Base-by-base conservation (phyloP, 2,329 filamentous ascomycete genomes). In the Ceratocystis ficicola region DNA sequence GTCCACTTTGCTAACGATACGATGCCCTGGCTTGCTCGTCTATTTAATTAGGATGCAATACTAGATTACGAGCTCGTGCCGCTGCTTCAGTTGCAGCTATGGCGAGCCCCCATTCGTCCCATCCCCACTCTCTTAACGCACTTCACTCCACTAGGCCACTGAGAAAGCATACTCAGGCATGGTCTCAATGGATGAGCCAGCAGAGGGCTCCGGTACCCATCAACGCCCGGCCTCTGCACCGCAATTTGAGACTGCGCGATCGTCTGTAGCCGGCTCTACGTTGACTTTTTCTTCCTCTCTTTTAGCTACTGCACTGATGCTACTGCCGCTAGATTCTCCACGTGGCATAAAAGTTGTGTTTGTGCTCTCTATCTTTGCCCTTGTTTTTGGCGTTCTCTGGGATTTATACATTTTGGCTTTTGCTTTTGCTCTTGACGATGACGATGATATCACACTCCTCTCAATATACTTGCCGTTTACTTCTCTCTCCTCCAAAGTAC, bases 11-110 rank as follows among this genome's bases (percentile, higher is more conserved):
- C 55, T 59, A 59, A 59, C 48, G 4, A 52, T 28, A 32, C 20
- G 22, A 28, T 36, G 55, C 12, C 28, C 15, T 59, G 28, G 12
- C 28, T 46, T 62, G 55, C 17, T 30, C 8, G 25, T 36, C 36
- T 17, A 15, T 20, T 25, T 59, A 7, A 59, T 59, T 36, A 59
- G 55, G 55, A 30, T 59, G 55, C 7, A 59, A 59, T 25, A 36
- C 15, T 59, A 59, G 60, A 44, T 36, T 2, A 44, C 32, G 32
- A n/a, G 32, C 28, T 20, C 22, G 5, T 57, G 68, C 75, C 77
- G 71, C 78, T 70, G 7, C 28, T 36, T 36, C 25, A 17, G 20
- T 30, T 59, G 28, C 55, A 17, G 55, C 55, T 8, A 30, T 15
- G 55, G 15, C 55, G 30, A 59, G 12, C 20, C 5, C 48, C 30